Evolutionary conservation across 108 stramenopile species (phyloP).

Genomic region (Asterionellopsis glacialis): DNA sequence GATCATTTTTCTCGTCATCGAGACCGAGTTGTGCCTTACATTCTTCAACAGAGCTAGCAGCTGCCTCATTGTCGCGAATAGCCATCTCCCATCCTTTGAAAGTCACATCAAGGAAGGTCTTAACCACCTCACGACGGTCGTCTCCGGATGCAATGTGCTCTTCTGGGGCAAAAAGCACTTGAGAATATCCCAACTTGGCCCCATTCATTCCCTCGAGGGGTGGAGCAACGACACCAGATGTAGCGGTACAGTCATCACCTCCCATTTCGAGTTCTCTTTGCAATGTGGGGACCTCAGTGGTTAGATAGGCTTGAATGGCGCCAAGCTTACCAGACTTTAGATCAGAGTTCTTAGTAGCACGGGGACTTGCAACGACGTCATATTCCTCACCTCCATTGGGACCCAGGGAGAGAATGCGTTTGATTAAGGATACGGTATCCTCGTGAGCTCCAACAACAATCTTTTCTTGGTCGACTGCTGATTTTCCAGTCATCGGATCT

Average conservation of each 20-base stretch:
- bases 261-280: constrained; percentile 7
- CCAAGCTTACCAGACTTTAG: constrained; percentile 20
- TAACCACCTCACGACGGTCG: constrained; percentile 23
- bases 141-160: constrained; percentile 12
- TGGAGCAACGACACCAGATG: background rate
- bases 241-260: constrained; percentile 4
- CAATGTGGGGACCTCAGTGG: constrained; percentile 42
- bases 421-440: constrained; percentile 32
- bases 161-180: constrained; percentile 34
- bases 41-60: constrained; percentile 23
- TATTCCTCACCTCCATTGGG: background rate
- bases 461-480: too few species aligned
- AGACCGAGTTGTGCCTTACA: constrained; percentile 17
- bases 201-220: constrained; percentile 19
- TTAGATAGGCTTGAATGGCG: constrained; percentile 37
- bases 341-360: constrained; percentile 41
- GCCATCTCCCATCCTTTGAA: constrained; percentile 38
- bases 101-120: constrained; percentile 32
- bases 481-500: background rate
- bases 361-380: constrained; percentile 31
- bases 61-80: constrained; percentile 25
- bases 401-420: constrained; percentile 23
- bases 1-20: constrained; percentile 35
- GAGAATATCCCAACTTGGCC: constrained; percentile 36
- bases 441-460: constrained; percentile 36